phyloP scores from a whole-genome alignment of 768 basidiomycete genomes.

The Melanogaster broomeanus region DNA sequence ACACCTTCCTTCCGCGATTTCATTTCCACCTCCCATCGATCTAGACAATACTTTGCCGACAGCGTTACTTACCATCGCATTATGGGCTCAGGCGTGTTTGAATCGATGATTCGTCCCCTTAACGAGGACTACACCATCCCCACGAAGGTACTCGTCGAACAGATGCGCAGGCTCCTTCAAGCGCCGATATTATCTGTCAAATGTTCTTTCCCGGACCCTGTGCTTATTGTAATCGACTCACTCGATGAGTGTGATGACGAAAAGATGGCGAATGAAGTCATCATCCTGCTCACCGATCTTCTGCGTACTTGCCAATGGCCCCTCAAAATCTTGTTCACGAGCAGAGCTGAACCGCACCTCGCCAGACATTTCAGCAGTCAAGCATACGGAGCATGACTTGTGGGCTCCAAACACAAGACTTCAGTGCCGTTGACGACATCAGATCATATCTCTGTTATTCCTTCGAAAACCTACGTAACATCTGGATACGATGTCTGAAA shows the following conservation, averaged over 20 bases:
- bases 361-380: constrained; percentile 19
- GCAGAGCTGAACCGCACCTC: constrained; percentile 19
- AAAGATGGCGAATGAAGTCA: constrained; percentile 22
- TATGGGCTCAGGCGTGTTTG: constrained; percentile 14
- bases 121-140: constrained; percentile 22
- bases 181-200: constrained; percentile 16
- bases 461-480: constrained; percentile 14
- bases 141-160: constrained; percentile 23
- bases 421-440: constrained; percentile 25
- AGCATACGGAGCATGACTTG: constrained; percentile 9
- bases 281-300: constrained; percentile 21
- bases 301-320: constrained; percentile 18
- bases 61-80: constrained; percentile 8
- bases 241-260: constrained; percentile 26
- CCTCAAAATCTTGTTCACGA: constrained; percentile 26
- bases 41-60: constrained; percentile 15
- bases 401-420: constrained; percentile 16
- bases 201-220: constrained; percentile 8
- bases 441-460: constrained; percentile 21
- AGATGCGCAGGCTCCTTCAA: constrained; percentile 23
- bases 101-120: constrained; percentile 20
- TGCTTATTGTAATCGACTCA: constrained; percentile 24
- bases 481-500: not conserved
- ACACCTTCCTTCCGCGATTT: constrained; percentile 24
- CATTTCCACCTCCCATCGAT: constrained; percentile 14